Evolutionary conservation across 148 eudicot species (phyloP).

Genomic region (Arbutus unedo): DNA sequence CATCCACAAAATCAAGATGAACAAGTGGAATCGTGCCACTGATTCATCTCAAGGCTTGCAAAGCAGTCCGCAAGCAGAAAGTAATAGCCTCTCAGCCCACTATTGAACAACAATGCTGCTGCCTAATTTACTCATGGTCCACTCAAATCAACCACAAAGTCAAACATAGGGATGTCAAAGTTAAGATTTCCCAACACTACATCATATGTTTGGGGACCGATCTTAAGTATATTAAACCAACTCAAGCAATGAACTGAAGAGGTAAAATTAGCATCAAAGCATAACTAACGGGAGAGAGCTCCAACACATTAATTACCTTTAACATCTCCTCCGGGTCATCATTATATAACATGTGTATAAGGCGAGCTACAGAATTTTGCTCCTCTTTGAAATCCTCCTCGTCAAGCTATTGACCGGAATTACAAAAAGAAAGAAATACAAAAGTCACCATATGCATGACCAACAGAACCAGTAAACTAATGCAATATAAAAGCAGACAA

Average conservation of each 20-base stretch:
- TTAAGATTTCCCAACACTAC: not conserved
- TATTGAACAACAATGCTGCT: not conserved
- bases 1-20: constrained; percentile 7
- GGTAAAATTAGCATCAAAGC: not conserved
- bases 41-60: not conserved
- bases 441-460: not conserved
- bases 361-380: constrained; percentile 96
- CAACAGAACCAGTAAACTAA: not conserved
- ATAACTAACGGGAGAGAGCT: not conserved
- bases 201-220: not conserved
- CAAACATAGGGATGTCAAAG: not conserved
- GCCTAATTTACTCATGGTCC: not conserved
- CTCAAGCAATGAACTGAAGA: not conserved
- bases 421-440: constrained; percentile 12
- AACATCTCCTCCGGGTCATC: constrained; percentile 95
- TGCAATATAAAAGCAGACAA: not conserved
- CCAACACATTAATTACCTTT: constrained; percentile 49
- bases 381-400: constrained; percentile 98
- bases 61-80: not conserved
- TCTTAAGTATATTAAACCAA: not conserved
- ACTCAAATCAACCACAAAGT: not conserved
- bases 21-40: not conserved
- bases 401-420: constrained; percentile 50
- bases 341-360: constrained; percentile 83
- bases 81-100: not conserved